A percentile compares a stretch with the other conserved stretches of the same genome.
phyloP scores from a whole-genome alignment of 129 eudicot species.

The Ambrosia trifida region DNA sequence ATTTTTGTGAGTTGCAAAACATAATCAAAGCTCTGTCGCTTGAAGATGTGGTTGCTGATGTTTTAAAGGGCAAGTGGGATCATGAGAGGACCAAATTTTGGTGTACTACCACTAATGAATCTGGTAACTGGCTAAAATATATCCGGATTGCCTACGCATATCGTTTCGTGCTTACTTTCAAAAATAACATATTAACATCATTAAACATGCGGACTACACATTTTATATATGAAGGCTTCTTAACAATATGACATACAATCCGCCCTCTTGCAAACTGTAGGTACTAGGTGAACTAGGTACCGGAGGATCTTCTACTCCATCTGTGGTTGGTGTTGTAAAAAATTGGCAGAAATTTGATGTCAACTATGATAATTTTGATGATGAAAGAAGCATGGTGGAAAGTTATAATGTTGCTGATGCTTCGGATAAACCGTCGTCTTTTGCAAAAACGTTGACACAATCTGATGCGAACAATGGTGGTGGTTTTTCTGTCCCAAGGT shows the following conservation, averaged over 20 bases:
- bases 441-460: conserved; percentile 74
- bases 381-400: conserved; percentile 7
- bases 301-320: conserved; percentile 97
- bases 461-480: conserved; percentile 91
- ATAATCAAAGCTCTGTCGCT: conserved; percentile 56
- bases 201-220: not conserved
- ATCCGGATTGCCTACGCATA: too few species aligned
- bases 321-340: conserved; percentile 99
- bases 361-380: conserved; percentile 33
- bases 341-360: conserved; percentile 79
- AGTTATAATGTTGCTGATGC: conserved; percentile 37
- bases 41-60: conserved; percentile 64
- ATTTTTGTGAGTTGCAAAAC: conserved; percentile 53
- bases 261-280: conserved; percentile 34
- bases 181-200: not conserved
- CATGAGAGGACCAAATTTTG: conserved; percentile 82
- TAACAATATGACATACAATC: not conserved
- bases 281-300: conserved; percentile 97
- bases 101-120: conserved; percentile 84
- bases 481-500: conserved; percentile 79
- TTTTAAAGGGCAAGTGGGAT: conserved; percentile 87
- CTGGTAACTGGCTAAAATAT: conserved; percentile 52
- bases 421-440: conserved; percentile 58
- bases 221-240: not conserved
- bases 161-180: conserved; percentile 4